phyloP scores from a whole-genome alignment of 192 early-diverging fungal species.

The Glomus cerebriforme region DNA sequence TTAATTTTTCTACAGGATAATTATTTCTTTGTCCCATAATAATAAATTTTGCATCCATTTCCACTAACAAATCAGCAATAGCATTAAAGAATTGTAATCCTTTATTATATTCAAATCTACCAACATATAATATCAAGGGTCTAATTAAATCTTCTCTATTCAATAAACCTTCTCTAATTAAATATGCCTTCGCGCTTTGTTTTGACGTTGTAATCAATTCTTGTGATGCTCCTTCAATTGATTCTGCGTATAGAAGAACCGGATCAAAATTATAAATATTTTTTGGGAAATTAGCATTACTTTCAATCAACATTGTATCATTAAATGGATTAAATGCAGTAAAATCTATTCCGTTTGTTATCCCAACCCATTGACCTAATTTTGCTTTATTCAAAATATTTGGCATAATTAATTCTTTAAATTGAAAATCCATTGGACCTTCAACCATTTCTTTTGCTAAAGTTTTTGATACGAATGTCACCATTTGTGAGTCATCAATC shows the following conservation, averaged over 20 bases:
- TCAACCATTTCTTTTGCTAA: slow-evolving; percentile 60
- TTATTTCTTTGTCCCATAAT: slow-evolving; percentile 59
- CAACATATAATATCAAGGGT: slow-evolving; percentile 53
- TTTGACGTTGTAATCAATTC: slow-evolving; percentile 40
- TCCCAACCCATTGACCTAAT: slow-evolving; percentile 49
- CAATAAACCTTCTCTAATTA: slow-evolving; percentile 43
- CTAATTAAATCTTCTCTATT: slow-evolving; percentile 39
- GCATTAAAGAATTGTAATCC: slow-evolving; percentile 50
- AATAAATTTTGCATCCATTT: slow-evolving; percentile 49
- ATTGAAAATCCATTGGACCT: slow-evolving; percentile 54
- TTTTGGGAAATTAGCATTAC: slow-evolving; percentile 43
- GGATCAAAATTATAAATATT: slow-evolving; percentile 29
- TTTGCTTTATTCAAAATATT: slow-evolving; percentile 47
- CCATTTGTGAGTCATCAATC: slow-evolving; percentile 53
- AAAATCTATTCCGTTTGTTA: slow-evolving; percentile 59
- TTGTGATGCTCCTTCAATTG: slow-evolving; percentile 7
- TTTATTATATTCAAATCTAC: slow-evolving; percentile 62
- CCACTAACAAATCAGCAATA: slow-evolving; percentile 38
- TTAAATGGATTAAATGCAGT: slow-evolving; percentile 51
- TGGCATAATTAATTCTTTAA: slow-evolving; percentile 58
- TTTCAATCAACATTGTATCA: slow-evolving; percentile 34
- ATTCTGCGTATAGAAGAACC: neutral
- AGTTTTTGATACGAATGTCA: slow-evolving; percentile 55
- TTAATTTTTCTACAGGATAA: slow-evolving; percentile 45
- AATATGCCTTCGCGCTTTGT: slow-evolving; percentile 48